Percentiles rank a stretch among this genome's conserved stretches.
phyloP scores from a whole-genome alignment of 441 rosid genomes.

The Biscutella laevigata region DNA sequence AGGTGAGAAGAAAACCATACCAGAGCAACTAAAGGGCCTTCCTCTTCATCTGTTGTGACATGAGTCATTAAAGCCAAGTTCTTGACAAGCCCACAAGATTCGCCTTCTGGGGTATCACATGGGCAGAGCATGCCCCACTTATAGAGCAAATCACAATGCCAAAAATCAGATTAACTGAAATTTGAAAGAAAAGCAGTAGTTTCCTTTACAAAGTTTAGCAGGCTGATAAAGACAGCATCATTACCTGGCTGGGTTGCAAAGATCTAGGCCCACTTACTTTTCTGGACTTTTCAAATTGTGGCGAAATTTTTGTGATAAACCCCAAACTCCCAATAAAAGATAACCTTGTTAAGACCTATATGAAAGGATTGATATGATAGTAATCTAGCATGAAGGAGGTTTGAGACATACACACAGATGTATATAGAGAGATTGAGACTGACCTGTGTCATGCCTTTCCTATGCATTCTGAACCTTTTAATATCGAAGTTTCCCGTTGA shows the following conservation, averaged over 20 bases:
- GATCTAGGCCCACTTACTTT: constrained; percentile 99
- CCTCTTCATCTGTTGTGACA: constrained; percentile 94
- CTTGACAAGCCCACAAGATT: constrained; percentile 95
- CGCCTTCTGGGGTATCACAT: constrained; percentile 98
- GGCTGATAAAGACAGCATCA: constrained; percentile 12
- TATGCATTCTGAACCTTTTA: constrained; percentile 89
- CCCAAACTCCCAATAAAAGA: constrained; percentile 83
- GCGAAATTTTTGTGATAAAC: constrained; percentile 67
- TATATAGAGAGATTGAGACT: constrained; percentile 13
- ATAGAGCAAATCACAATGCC: constrained; percentile 13
- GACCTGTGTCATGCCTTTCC: constrained; percentile 98
- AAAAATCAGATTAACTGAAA: not conserved
- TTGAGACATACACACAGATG: constrained; percentile 8
- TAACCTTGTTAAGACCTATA: constrained; percentile 67
- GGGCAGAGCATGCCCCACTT: constrained; percentile 99
- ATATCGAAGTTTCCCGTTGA: constrained; percentile 93
- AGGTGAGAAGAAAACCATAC: constrained; percentile 31
- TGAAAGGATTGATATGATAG: constrained; percentile 21
- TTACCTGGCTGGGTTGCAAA: constrained; percentile 97
- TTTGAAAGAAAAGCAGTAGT: not conserved
- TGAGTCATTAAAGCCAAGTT: constrained; percentile 99
- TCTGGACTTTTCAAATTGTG: constrained; percentile 96
- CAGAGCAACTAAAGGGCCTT: constrained; percentile 72
- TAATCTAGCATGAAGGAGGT: constrained; percentile 4
- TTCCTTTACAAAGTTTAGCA: not conserved